These are phyloP conservation scores for Zanthoxylum bungeanum DNA, from an alignment of 345 rosid genomes.

Conservation along the genomic window DNA sequence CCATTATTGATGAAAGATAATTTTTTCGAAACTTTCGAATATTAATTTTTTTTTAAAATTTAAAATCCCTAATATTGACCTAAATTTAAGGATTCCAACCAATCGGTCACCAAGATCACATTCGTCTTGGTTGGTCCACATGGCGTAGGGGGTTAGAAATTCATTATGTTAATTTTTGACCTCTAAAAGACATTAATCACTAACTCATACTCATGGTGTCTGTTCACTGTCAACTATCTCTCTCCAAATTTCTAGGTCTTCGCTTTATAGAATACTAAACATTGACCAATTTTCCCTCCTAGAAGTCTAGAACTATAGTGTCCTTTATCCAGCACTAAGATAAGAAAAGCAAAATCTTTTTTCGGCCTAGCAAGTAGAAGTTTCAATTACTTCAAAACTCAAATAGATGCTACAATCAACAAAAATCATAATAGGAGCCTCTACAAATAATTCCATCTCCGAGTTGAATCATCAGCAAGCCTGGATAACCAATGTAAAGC, in stretches of 20 bases:
- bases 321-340: too few species aligned
- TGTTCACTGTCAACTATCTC: too few species aligned
- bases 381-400: neutral
- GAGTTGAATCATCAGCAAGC: neutral
- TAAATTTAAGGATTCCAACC: too few species aligned
- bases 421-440: neutral
- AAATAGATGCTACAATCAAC: neutral
- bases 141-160: slow-evolving; percentile 10
- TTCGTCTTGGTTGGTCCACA: too few species aligned
- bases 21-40: too few species aligned
- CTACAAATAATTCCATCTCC: neutral
- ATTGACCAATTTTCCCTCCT: slow-evolving; percentile 1
- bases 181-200: slow-evolving; percentile 4
- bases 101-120: too few species aligned
- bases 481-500: neutral
- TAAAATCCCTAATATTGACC: too few species aligned
- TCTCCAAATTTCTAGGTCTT: neutral
- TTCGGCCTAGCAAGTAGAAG: neutral
- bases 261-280: slow-evolving; percentile 11
- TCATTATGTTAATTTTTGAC: slow-evolving; percentile 10
- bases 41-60: too few species aligned
- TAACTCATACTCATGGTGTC: neutral
- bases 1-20: too few species aligned
- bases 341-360: too few species aligned
- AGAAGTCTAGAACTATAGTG: too few species aligned